Evolutionary conservation across 2,329 filamentous ascomycete genomes (phyloP).

Genomic region (Hypocrella siamensis): DNA sequence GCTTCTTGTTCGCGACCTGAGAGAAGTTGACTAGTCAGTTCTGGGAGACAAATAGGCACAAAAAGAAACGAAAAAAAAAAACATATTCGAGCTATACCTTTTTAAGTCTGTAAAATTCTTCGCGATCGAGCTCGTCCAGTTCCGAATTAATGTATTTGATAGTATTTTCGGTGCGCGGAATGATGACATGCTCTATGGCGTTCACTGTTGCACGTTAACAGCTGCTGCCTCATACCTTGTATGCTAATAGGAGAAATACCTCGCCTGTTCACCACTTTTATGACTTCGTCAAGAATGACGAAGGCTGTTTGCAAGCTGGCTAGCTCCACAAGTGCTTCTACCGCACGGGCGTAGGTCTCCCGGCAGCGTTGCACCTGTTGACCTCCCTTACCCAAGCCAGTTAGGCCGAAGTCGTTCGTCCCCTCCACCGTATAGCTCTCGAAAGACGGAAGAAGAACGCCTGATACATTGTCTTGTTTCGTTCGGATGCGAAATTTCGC

Average conservation of each 20-base stretch:
- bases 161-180: constrained; percentile 96
- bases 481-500: constrained; percentile 87
- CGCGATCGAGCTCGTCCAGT: constrained; percentile 89
- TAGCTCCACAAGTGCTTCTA: constrained; percentile 89
- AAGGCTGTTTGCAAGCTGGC: constrained; percentile 95
- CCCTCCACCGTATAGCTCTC: constrained; percentile 82
- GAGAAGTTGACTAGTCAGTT: too few species aligned
- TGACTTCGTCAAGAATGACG: constrained; percentile 94
- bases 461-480: constrained; percentile 96
- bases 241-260: constrained; percentile 35
- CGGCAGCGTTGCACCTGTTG: constrained; percentile 91
- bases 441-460: constrained; percentile 85
- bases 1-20: constrained; percentile 65
- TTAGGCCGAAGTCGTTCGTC: constrained; percentile 91
- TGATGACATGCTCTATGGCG: constrained; percentile 93
- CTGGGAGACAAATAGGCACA: too few species aligned
- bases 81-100: constrained; percentile 33
- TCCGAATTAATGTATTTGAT: constrained; percentile 99
- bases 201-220: constrained; percentile 53
- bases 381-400: constrained; percentile 87
- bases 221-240: too few species aligned
- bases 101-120: constrained; percentile 95
- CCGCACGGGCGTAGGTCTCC: constrained; percentile 89
- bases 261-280: constrained; percentile 97
- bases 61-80: background rate